Conservation (phyloP, 139 green algal species). For the Microglena sp. region DNA sequence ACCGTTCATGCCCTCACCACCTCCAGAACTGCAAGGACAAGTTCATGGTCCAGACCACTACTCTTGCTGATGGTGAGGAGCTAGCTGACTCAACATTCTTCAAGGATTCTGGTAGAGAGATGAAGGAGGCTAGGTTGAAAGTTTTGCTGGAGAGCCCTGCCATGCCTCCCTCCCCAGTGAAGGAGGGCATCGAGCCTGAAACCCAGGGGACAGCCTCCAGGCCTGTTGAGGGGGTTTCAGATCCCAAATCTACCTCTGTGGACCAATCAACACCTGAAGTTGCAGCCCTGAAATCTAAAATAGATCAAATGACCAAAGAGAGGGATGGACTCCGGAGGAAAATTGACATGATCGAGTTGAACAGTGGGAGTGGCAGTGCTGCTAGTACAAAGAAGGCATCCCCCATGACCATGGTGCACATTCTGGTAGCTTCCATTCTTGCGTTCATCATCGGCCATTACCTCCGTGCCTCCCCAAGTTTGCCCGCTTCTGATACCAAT, state of each 20-base stretch:
- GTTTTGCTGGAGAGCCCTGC: conserved; percentile 44
- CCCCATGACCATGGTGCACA: conserved; percentile 11
- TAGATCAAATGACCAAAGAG: conserved; percentile 20
- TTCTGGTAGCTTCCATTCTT: conserved; percentile 24
- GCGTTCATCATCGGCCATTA: conserved; percentile 32
- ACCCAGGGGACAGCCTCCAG: neutral
- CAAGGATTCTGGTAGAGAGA: conserved; percentile 15
- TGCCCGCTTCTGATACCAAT: too few relatives aligned
- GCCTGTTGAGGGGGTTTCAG: neutral
- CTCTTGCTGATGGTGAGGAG: conserved; percentile 25
- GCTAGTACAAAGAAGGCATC: neutral
- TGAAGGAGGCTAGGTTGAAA: conserved; percentile 33
- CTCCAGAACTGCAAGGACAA: conserved; percentile 50
- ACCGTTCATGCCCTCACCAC: too few relatives aligned
- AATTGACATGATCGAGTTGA: conserved; percentile 15
- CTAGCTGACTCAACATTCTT: conserved; percentile 29
- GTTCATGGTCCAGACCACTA: conserved; percentile 48
- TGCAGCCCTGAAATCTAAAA: neutral
- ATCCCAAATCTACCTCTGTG: neutral
- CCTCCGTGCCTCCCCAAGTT: too few relatives aligned
- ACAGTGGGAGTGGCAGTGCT: neutral
- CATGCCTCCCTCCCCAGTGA: conserved; percentile 41
- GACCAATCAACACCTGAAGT: neutral
- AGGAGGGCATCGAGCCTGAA: conserved; percentile 27
- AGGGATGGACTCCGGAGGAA: conserved; percentile 22